These are phyloP conservation scores for Casuarina equisetifolia DNA, from an alignment of 306 rosid genomes.

Conservation along the genomic window DNA sequence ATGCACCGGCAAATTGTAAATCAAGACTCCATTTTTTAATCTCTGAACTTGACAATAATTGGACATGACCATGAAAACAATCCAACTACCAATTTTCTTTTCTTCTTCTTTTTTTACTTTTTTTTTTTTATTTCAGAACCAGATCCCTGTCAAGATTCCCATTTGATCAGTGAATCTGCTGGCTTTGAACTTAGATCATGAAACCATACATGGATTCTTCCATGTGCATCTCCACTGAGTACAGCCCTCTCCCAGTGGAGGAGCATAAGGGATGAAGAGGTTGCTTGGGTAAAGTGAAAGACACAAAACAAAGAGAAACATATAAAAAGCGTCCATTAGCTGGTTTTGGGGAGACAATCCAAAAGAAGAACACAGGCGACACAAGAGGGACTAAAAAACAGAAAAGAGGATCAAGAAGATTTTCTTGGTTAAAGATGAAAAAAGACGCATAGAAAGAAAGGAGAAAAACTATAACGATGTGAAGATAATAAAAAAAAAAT, in stretches of 20 bases:
- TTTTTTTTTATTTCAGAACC: no score
- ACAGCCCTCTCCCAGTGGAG: slow-evolving; percentile 16
- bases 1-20: slow-evolving; percentile 10
- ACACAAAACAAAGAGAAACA: slow-evolving; percentile 11
- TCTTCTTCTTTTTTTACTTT: no score
- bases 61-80: neutral
- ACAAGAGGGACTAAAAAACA: neutral
- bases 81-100: neutral
- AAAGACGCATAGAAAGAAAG: neutral
- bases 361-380: slow-evolving; percentile 11
- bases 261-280: slow-evolving; percentile 13
- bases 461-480: slow-evolving; percentile 1
- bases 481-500: neutral
- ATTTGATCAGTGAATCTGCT: neutral
- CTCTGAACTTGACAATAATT: neutral
- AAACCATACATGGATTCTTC: slow-evolving; percentile 1
- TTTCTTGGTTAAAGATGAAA: neutral
- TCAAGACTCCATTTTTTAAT: neutral
- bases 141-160: neutral
- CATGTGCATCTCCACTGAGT: neutral
- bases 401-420: neutral
- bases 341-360: slow-evolving; percentile 29
- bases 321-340: slow-evolving; percentile 16
- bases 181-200: neutral
- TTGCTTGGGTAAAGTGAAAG: slow-evolving; percentile 8